Percentiles rank a stretch among this genome's conserved stretches.
Evolutionary conservation across 1,139 yeast genomes (phyloP).

Genomic region (Sugiyamaella novakii): DNA sequence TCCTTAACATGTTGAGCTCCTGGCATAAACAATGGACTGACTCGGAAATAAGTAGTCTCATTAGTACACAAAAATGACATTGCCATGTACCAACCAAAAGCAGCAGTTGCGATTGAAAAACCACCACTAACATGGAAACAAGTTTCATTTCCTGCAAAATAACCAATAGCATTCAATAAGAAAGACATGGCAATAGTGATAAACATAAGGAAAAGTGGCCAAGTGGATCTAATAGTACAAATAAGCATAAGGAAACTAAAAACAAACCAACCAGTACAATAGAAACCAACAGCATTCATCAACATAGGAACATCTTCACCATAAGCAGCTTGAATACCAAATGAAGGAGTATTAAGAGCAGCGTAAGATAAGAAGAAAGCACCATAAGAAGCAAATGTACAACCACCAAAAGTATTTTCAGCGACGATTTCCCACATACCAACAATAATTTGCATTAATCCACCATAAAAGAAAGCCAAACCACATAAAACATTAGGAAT

Average conservation of each 20-base stretch:
- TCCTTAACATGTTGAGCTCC: slow-evolving; percentile 20
- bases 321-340: slow-evolving; percentile 67
- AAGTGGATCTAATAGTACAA: slow-evolving; percentile 78
- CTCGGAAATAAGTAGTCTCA: slow-evolving; percentile 17
- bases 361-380: slow-evolving; percentile 84
- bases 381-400: slow-evolving; percentile 71
- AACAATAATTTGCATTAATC: slow-evolving; percentile 70
- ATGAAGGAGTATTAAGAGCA: slow-evolving; percentile 68
- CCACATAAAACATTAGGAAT: slow-evolving; percentile 63
- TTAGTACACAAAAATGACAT: slow-evolving; percentile 75
- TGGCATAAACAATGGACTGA: slow-evolving; percentile 19
- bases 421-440: slow-evolving; percentile 69
- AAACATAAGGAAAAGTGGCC: slow-evolving; percentile 71
- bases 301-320: slow-evolving; percentile 45
- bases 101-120: slow-evolving; percentile 71
- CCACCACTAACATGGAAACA: slow-evolving; percentile 71
- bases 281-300: slow-evolving; percentile 69
- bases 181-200: slow-evolving; percentile 66
- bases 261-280: slow-evolving; percentile 72
- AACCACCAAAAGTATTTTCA: slow-evolving; percentile 88
- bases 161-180: slow-evolving; percentile 64
- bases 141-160: slow-evolving; percentile 45
- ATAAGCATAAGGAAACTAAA: slow-evolving; percentile 69
- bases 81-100: slow-evolving; percentile 83
- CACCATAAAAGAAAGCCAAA: slow-evolving; percentile 80